A percentile compares a stretch with the other conserved stretches of the same genome.
Conservation (phyloP, 2,329 filamentous ascomycete species). For the Verticillium nubilum region DNA sequence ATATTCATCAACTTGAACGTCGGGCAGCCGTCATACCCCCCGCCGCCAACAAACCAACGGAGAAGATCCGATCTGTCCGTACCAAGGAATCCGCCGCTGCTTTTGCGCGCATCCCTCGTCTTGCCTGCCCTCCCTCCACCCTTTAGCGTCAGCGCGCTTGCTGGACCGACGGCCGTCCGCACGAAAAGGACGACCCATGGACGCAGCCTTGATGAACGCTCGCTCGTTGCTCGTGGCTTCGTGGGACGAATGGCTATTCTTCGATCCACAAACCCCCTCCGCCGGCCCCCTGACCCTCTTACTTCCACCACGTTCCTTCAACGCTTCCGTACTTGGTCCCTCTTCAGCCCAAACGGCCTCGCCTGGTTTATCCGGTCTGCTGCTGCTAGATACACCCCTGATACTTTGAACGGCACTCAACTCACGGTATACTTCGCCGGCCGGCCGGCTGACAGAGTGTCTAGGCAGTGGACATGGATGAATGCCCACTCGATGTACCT, state of each 20-base stretch:
- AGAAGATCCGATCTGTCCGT: neutral
- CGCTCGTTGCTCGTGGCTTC: neutral
- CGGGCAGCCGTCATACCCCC: neutral
- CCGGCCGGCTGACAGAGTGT: neutral
- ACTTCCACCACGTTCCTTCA: neutral
- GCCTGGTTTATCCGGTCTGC: neutral
- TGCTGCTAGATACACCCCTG: neutral
- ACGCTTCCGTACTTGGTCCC: neutral
- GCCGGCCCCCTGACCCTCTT: neutral
- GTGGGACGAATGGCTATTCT: neutral
- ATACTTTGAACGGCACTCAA: neutral
- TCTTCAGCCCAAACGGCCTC: no score
- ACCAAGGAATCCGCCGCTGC: conserved; percentile 25
- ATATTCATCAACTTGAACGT: neutral
- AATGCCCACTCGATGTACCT: neutral
- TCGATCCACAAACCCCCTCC: neutral
- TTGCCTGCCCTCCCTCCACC: neutral
- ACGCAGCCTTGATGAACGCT: neutral
- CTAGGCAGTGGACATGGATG: neutral
- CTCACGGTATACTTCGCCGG: neutral
- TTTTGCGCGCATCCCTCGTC: conserved; percentile 16
- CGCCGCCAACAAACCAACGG: neutral
- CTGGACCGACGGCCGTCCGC: neutral
- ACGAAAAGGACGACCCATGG: neutral
- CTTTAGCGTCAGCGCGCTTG: conserved; percentile 2